Percentiles rank a stretch among this genome's conserved stretches.
phyloP scores from a whole-genome alignment of 176 grass and related monocot species.

The Metroxylon sagu region DNA sequence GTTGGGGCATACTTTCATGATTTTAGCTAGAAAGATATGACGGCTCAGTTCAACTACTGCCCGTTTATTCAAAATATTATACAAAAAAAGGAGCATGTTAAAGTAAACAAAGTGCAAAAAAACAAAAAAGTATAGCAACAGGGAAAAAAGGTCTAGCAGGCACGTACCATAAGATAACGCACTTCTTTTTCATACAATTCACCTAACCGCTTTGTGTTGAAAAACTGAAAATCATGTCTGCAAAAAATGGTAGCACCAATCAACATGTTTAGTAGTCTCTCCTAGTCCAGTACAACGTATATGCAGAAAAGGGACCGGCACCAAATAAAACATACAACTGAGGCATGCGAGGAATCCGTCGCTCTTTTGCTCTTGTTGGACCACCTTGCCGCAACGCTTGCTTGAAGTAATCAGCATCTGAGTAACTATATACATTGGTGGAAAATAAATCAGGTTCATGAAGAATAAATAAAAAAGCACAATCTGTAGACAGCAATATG shows the following conservation, averaged over 20 bases:
- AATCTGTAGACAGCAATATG: background rate
- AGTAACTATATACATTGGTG: conserved; percentile 49
- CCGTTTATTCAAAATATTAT: too few species aligned
- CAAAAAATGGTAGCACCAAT: background rate
- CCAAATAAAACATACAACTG: conserved; percentile 58
- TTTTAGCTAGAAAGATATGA: too few species aligned
- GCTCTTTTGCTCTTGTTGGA: conserved; percentile 74
- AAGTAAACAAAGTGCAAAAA: too few species aligned
- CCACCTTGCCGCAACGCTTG: conserved; percentile 90
- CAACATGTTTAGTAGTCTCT: background rate
- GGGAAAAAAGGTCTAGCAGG: background rate
- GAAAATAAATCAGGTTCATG: conserved; percentile 6
- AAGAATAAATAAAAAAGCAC: background rate
- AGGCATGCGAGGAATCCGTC: conserved; percentile 90
- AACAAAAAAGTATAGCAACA: too few species aligned
- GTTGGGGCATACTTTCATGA: too few species aligned
- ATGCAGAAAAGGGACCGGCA: background rate
- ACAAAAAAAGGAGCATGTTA: too few species aligned
- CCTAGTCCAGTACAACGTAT: too few species aligned
- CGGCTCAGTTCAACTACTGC: too few species aligned
- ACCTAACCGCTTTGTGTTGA: conserved; percentile 82
- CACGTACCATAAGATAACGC: conserved; percentile 75
- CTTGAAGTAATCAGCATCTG: conserved; percentile 93
- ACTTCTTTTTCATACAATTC: conserved; percentile 99
- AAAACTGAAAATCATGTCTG: conserved; percentile 99